Base-by-base conservation (phyloP, 1,284 basidiomycete genomes). In the Phlebopus sp. region DNA sequence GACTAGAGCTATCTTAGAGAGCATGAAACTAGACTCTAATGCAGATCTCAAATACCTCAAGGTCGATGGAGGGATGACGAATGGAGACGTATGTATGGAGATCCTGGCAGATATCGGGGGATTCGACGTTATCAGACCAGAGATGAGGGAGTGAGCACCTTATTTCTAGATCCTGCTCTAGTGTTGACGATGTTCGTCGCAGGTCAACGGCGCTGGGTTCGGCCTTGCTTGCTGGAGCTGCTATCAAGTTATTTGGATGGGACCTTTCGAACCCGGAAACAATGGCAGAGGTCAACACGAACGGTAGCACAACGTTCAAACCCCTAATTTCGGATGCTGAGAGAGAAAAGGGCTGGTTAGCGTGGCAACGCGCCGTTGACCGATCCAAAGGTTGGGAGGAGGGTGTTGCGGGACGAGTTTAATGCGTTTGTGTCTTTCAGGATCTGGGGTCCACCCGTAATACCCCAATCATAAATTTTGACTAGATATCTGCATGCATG, bases 131-230 rank as follows among this genome's bases (percentile, higher is more conserved):
- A 75, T 95, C 53, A 77, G 96, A 46, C 95, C 96, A 13, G 86
- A 92, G 62, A 99, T 99, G 96, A 77, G 95, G 66, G 96, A 99
- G 89, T 90, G 59, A 54, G 85, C 78, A n/a, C 37, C 41, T 39
- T 19, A 51, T 11, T 10, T 21, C 23, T 46, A 23, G 14, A 23
- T n/a, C 15, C 8, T 34, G 31, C 11, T 30, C 25, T 51, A 47
- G 14, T 36, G 1, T 18, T 47, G n/a, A 50, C n/a, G 29, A 34
- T 19, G 46, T 54, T 39, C 42, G 37, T 44, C 43, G 36, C 53
- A 91, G 89, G 67, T 94, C 92, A 8, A 99, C 96, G 5, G 96
- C 97, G 5, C 76, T 99, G 34, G 96, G 96, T n/a, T 92, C 93
- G 8, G 97, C 97, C 15, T 73, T 99, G 35, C 81, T 97, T n/a